phyloP scores from a whole-genome alignment of 768 basidiomycete species.

The Lepiota venenata region DNA sequence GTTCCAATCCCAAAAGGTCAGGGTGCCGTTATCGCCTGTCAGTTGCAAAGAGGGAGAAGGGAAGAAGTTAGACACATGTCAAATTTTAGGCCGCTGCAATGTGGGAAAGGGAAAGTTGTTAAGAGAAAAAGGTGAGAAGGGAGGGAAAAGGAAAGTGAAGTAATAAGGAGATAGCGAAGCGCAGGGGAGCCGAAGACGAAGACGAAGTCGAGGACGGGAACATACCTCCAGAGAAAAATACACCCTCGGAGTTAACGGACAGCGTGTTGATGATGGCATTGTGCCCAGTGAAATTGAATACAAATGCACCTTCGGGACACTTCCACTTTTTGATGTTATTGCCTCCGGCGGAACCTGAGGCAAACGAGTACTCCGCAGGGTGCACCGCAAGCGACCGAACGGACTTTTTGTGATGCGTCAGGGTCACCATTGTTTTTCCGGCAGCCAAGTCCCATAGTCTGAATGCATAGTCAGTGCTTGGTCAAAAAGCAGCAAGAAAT shows the following conservation, averaged over 20 bases:
- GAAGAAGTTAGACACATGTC: background rate
- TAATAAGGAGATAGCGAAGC: background rate
- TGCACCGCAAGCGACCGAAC: conserved; percentile 93
- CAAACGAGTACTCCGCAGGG: conserved; percentile 96
- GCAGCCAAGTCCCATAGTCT: conserved; percentile 98
- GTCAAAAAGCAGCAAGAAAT: background rate
- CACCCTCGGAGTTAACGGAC: conserved; percentile 91
- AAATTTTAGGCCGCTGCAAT: background rate
- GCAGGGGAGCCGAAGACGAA: conserved; percentile 1
- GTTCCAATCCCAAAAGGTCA: conserved; percentile 93
- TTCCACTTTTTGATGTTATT: conserved; percentile 99
- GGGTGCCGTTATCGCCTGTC: conserved; percentile 85
- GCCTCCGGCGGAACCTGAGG: conserved; percentile 93
- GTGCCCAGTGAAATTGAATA: conserved; percentile 95
- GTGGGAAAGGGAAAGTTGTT: background rate
- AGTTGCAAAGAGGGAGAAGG: background rate
- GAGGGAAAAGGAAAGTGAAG: conserved; percentile 5
- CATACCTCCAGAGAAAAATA: conserved; percentile 94
- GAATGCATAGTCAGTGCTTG: conserved; percentile 7
- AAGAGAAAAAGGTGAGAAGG: background rate
- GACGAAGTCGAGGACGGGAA: conserved; percentile 11
- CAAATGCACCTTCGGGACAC: conserved; percentile 93
- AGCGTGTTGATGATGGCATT: conserved; percentile 97
- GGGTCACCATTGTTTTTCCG: conserved; percentile 92
- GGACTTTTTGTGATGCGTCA: conserved; percentile 99